A percentile compares a stretch with the other conserved stretches of the same genome.
These are phyloP conservation scores for Rutidosis leptorrhynchoides DNA, from an alignment of 129 eudicot species.

Conservation along the genomic window DNA sequence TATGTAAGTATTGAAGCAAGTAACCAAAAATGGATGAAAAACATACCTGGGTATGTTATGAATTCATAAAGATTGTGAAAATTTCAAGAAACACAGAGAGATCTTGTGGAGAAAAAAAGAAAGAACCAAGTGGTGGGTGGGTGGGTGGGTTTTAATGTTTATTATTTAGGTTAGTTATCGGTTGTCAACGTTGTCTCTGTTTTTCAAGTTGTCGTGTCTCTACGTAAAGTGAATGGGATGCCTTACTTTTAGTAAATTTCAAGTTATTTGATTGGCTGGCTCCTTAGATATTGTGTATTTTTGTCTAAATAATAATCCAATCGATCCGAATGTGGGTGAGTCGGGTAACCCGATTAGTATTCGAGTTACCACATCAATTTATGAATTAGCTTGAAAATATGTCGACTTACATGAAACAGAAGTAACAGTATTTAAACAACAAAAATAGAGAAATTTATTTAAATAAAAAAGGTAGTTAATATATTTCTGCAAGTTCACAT, in stretches of 20 bases:
- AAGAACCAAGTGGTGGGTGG: constrained; percentile 2
- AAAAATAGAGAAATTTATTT: too few relatives aligned
- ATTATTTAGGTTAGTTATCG: constrained; percentile 30
- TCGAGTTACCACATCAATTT: not conserved
- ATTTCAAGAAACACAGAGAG: not conserved
- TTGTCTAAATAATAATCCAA: not conserved
- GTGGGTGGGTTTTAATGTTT: constrained; percentile 10
- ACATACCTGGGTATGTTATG: constrained; percentile 16
- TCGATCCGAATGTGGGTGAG: not conserved
- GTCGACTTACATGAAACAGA: not conserved
- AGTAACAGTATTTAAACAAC: too few relatives aligned
- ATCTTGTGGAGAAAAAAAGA: constrained; percentile 1
- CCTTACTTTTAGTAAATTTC: constrained; percentile 25
- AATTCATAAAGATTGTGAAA: not conserved
- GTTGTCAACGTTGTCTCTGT: constrained; percentile 29
- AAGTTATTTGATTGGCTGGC: constrained; percentile 13
- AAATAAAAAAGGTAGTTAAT: too few relatives aligned
- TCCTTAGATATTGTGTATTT: not conserved
- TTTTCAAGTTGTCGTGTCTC: constrained; percentile 3
- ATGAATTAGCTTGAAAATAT: not conserved
- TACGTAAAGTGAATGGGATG: constrained; percentile 27
- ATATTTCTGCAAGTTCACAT: too few relatives aligned
- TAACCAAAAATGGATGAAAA: not conserved
- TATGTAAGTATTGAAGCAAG: not conserved
- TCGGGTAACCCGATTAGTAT: too few relatives aligned